Percentiles rank a stretch among this genome's conserved stretches.
These are phyloP conservation scores for Termitomyces bulborhizus DNA, from an alignment of 768 basidiomycete species.

Conservation along the genomic window DNA sequence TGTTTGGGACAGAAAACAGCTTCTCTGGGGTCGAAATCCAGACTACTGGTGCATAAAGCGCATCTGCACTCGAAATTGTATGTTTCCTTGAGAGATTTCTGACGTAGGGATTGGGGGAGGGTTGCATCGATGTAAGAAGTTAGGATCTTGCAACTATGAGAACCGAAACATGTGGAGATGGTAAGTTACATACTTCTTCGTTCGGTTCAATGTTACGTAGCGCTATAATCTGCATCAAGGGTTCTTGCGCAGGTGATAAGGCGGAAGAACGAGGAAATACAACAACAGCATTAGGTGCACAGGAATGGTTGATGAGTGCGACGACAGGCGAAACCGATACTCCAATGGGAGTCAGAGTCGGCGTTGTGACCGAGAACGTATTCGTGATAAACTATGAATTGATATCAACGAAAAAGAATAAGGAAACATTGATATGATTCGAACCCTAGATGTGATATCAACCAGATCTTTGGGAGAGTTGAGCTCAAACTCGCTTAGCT, in stretches of 20 bases:
- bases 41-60: slow-evolving; percentile 36
- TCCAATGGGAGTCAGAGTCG: slow-evolving; percentile 75
- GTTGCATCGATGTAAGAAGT: slow-evolving; percentile 87
- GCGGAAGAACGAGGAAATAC: slow-evolving; percentile 68
- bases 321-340: slow-evolving; percentile 74
- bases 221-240: slow-evolving; percentile 68
- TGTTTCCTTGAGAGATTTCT: slow-evolving; percentile 53
- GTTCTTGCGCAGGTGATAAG: slow-evolving; percentile 34
- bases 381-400: slow-evolving; percentile 80
- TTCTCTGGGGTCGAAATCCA: slow-evolving; percentile 56
- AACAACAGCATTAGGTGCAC: slow-evolving; percentile 83
- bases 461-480: slow-evolving; percentile 57
- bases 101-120: slow-evolving; percentile 50
- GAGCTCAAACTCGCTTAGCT: slow-evolving; percentile 53
- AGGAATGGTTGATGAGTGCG: slow-evolving; percentile 86
- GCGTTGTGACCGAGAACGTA: slow-evolving; percentile 79
- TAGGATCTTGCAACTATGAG: slow-evolving; percentile 46
- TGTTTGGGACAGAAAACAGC: slow-evolving; percentile 61
- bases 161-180: not conserved
- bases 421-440: slow-evolving; percentile 13
- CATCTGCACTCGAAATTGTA: slow-evolving; percentile 81
- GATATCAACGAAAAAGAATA: not conserved
- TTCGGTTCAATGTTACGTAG: slow-evolving; percentile 53
- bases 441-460: slow-evolving; percentile 65
- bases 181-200: slow-evolving; percentile 56